Evolutionary conservation across 2,329 filamentous ascomycete genomes (phyloP).

Genomic region (Helminthosporium solani): DNA sequence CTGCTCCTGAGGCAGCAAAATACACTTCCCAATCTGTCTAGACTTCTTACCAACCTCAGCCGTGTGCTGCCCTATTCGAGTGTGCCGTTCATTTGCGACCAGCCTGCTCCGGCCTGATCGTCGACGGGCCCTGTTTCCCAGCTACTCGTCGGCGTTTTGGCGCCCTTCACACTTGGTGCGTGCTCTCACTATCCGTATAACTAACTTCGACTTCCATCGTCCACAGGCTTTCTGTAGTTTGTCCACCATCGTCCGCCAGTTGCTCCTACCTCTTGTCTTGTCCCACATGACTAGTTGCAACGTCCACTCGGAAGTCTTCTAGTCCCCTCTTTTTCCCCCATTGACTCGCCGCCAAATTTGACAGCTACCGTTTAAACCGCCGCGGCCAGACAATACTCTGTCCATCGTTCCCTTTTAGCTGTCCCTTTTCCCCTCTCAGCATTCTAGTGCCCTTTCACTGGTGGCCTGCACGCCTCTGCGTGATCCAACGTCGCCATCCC

Average conservation of each 20-base stretch:
- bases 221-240: conserved; percentile 26
- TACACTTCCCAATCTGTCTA: conserved; percentile 25
- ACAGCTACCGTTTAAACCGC: conserved; percentile 28
- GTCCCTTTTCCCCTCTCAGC: conserved; percentile 29
- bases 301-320: conserved; percentile 15
- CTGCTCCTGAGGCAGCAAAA: conserved; percentile 18
- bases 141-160: conserved; percentile 25
- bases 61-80: conserved; percentile 21
- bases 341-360: conserved; percentile 17
- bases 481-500: conserved; percentile 16
- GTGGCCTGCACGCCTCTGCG: conserved; percentile 24
- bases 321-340: conserved; percentile 11
- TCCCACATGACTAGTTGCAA: conserved; percentile 15
- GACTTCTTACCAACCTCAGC: conserved; percentile 23
- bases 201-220: conserved; percentile 22
- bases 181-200: conserved; percentile 31
- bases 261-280: conserved; percentile 16
- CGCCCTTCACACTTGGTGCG: conserved; percentile 36
- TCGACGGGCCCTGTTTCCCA: conserved; percentile 23
- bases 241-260: conserved; percentile 10
- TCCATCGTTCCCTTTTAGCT: conserved; percentile 32
- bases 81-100: conserved; percentile 30
- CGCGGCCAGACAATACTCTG: conserved; percentile 19
- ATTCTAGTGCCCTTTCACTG: conserved; percentile 22
- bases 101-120: conserved; percentile 27